Percentiles rank a stretch among this genome's conserved stretches.
Conservation (phyloP, 306 rosid genomes). For the Lagenaria siceraria region DNA sequence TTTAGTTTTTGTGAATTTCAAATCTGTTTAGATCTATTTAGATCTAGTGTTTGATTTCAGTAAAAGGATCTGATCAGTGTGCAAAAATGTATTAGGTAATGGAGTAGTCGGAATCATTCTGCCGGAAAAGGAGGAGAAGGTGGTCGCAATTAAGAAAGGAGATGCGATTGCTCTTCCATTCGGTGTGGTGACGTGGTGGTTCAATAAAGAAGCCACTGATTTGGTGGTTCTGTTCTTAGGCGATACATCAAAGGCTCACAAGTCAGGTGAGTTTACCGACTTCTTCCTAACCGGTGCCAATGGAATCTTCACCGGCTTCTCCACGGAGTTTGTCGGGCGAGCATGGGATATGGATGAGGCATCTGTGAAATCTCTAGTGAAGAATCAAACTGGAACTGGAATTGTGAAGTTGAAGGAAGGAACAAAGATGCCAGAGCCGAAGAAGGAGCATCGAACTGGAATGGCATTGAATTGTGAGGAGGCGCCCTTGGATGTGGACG, state of each 20-base stretch:
- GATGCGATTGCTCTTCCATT: constrained; percentile 83
- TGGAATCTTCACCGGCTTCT: constrained; percentile 64
- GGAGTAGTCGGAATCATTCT: constrained; percentile 58
- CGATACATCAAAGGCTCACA: constrained; percentile 66
- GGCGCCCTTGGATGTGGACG: constrained; percentile 69
- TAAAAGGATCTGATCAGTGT: too few relatives aligned
- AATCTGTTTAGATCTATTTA: too few relatives aligned
- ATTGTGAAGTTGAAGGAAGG: constrained; percentile 21
- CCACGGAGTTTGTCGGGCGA: constrained; percentile 58
- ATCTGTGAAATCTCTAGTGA: constrained; percentile 34
- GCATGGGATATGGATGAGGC: constrained; percentile 68
- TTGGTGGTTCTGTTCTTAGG: constrained; percentile 61
- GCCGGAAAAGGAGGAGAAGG: constrained; percentile 66
- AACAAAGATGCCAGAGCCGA: constrained; percentile 37
- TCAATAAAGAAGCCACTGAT: constrained; percentile 56
- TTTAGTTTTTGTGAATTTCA: too few relatives aligned
- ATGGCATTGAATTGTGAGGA: constrained; percentile 64
- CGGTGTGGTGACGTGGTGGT: constrained; percentile 82
- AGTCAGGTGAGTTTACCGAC: constrained; percentile 62
- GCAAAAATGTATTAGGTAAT: constrained; percentile 16
- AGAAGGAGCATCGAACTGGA: constrained; percentile 41
- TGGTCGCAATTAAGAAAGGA: constrained; percentile 60
- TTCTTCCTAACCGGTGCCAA: constrained; percentile 55
- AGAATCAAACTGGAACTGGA: constrained; percentile 40
- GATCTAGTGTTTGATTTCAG: background rate